Evolutionary conservation across 164 flowering plant genomes (phyloP).

Genomic region (Buxus sempervirens): DNA sequence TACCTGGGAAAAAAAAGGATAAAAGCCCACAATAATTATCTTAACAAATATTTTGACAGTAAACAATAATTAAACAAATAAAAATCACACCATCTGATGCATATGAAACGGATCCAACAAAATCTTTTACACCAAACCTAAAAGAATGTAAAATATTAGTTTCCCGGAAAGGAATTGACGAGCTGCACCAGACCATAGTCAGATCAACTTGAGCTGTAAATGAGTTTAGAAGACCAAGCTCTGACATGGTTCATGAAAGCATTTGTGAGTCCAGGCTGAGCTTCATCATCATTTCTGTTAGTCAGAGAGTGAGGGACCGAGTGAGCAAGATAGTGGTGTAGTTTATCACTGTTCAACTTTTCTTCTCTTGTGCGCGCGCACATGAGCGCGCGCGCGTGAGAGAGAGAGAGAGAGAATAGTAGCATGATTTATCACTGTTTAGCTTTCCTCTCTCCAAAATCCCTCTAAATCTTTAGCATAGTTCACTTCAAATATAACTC

Average conservation of each 20-base stretch:
- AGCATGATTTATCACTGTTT: neutral
- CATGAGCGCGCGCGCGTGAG: too few relatives aligned
- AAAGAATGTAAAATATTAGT: neutral
- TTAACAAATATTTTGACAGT: neutral
- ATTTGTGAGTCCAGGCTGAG: neutral
- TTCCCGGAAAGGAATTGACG: neutral
- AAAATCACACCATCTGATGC: too few relatives aligned
- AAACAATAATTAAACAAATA: too few relatives aligned
- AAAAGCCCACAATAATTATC: neutral
- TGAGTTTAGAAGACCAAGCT: too few relatives aligned
- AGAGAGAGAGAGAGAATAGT: neutral
- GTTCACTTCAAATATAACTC: neutral
- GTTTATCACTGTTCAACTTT: neutral
- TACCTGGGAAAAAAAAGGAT: constrained; percentile 26
- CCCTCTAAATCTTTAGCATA: neutral
- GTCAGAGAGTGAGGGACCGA: too few relatives aligned
- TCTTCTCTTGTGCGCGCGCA: too few relatives aligned
- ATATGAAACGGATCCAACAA: neutral
- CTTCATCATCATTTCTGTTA: neutral
- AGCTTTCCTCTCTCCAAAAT: neutral
- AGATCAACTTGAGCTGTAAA: neutral
- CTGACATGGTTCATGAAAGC: neutral
- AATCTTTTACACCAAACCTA: neutral
- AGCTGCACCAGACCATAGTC: neutral
- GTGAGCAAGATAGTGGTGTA: neutral